phyloP scores from a whole-genome alignment of 768 basidiomycete genomes.

The Suillus subluteus region DNA sequence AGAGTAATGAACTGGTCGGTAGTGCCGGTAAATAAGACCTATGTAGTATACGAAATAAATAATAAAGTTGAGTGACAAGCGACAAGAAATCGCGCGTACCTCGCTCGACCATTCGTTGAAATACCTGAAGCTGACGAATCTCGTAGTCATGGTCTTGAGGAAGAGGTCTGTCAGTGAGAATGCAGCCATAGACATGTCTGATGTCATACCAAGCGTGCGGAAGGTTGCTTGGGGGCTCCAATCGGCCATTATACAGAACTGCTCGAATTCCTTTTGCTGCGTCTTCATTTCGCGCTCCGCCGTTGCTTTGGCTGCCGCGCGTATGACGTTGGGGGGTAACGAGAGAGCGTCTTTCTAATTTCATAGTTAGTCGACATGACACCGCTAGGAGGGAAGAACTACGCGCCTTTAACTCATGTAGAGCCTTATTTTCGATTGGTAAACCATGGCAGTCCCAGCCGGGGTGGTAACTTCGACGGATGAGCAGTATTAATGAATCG shows the following conservation, averaged over 20 bases:
- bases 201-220: slow-evolving; percentile 73
- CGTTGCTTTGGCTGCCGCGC: slow-evolving; percentile 69
- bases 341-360: slow-evolving; percentile 56
- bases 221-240: slow-evolving; percentile 79
- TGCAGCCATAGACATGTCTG: not conserved
- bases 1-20: slow-evolving; percentile 92
- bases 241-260: slow-evolving; percentile 91
- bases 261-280: slow-evolving; percentile 79
- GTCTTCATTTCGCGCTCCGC: slow-evolving; percentile 74
- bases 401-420: slow-evolving; percentile 72
- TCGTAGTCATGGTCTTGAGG: slow-evolving; percentile 81
- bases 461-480: slow-evolving; percentile 75
- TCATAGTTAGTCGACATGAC: not conserved
- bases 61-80: not conserved
- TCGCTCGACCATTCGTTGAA: slow-evolving; percentile 86
- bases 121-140: slow-evolving; percentile 83
- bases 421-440: slow-evolving; percentile 94
- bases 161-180: slow-evolving; percentile 9
- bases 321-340: slow-evolving; percentile 63
- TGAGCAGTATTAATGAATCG: slow-evolving; percentile 3
- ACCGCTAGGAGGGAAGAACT: not conserved
- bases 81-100: slow-evolving; percentile 43
- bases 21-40: slow-evolving; percentile 85
- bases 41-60: not conserved
- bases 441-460: slow-evolving; percentile 99